Base-by-base conservation (phyloP, 768 basidiomycete species). In the Termitomyces sp. region DNA sequence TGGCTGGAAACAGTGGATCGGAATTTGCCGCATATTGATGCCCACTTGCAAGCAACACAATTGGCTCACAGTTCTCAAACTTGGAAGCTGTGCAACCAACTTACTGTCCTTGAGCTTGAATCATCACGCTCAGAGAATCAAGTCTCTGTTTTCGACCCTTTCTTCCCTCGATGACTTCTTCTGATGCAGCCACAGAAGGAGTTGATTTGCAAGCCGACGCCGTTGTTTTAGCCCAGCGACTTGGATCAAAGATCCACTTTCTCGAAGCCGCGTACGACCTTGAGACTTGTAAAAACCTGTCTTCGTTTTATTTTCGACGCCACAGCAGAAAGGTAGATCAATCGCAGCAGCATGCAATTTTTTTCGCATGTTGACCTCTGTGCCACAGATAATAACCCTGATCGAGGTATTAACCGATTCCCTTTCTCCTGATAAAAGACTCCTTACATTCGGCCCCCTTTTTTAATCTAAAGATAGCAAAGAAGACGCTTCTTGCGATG, bases 311-410 rank as follows among this genome's bases (percentile, higher is more conserved):
- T 54, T 76, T 76, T 65, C 53, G 59, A 51, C 58, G 68, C 20
- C 68, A 69, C 55, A 64, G 68, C 43, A 70, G 66, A 67, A 72
- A 76, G 71, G 76, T 77, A 62, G 40, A 42, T 59, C 42, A 37
- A 48, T 47, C 36, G 34, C 18, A 27, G n/a, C 43, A 36, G 47
- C 24, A 59, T 53, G 5, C 30, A 44, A 30, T 39, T 60, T 43
- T 51, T 60, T 34, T 49, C 36, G 12, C 39, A 7, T 26, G 33
- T 45, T 61, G 43, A 57, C 55, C 51, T 55, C 24, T 34, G 40
- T 63, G 50, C 55, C 58, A 61, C 61, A 84, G 83, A 72, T 84
- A 51, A 72, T 84, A 51, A 69, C 74, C 24, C 62, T 84, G 58
- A 71, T 78, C 47, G 82, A 84, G 82, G 83, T 84, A 75, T 71